phyloP scores from a whole-genome alignment of 805 yeast species.

The Metschnikowia cerradonensis region DNA sequence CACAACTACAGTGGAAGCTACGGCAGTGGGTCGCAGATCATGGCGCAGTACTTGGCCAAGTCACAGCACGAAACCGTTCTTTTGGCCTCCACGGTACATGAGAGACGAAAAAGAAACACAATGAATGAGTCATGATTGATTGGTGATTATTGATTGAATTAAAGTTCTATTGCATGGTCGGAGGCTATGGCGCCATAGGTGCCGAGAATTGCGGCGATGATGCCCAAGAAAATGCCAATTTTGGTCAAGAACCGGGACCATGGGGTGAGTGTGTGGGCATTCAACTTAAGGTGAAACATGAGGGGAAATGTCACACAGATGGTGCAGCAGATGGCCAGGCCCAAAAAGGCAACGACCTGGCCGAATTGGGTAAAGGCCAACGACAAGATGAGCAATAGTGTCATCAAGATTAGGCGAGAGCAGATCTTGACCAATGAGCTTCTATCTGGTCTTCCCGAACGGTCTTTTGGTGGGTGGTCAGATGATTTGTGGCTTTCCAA shows the following conservation, averaged over 20 bases:
- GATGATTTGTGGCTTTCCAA: conserved; percentile 2
- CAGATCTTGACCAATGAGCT: conserved; percentile 4
- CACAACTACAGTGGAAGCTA: neutral
- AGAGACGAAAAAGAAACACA: neutral
- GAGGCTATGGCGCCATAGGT: conserved; percentile 15
- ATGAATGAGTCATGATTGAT: too few relatives aligned
- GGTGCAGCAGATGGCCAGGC: conserved; percentile 39
- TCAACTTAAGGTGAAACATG: conserved; percentile 25
- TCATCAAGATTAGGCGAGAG: conserved; percentile 24
- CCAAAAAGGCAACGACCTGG: conserved; percentile 37
- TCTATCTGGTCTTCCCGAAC: neutral
- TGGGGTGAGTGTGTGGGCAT: conserved; percentile 10
- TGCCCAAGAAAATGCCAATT: conserved; percentile 12
- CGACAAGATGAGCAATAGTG: conserved; percentile 19
- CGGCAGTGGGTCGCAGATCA: conserved; percentile 57
- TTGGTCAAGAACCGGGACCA: neutral
- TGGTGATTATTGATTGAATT: too few relatives aligned
- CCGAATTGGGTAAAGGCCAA: conserved; percentile 37
- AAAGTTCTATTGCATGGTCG: neutral
- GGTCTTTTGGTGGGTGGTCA: too few relatives aligned
- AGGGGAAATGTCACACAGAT: conserved; percentile 40
- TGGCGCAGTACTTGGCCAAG: conserved; percentile 77
- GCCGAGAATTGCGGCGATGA: conserved; percentile 14
- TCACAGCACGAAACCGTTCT: conserved; percentile 58
- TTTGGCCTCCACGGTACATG: conserved; percentile 31